Percentiles rank a stretch among this genome's conserved stretches.
Evolutionary conservation across 1,139 yeast species (phyloP).

Genomic region (Magnusiomyces sp.): DNA sequence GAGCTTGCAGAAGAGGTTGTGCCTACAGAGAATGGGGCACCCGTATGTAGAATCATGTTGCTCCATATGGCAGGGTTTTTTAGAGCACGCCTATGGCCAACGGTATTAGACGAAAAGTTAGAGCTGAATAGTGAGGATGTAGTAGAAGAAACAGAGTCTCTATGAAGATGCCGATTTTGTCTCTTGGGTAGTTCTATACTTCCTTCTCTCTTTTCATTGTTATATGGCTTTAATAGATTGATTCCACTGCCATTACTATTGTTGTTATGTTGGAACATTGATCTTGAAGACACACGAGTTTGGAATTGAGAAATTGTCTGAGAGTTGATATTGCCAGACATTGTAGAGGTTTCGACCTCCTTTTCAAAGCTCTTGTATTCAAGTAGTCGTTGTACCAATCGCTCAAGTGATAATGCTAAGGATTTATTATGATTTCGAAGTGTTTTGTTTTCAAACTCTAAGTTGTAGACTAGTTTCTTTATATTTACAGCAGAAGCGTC

Average conservation of each 20-base stretch:
- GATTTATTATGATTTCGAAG: conserved; percentile 12
- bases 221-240: not conserved
- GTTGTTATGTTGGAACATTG: not conserved
- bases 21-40: conserved; percentile 2
- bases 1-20: not conserved
- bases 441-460: conserved; percentile 8
- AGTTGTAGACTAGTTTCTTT: conserved; percentile 7
- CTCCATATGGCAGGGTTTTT: conserved; percentile 14
- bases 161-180: not conserved
- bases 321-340: conserved; percentile 17
- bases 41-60: conserved; percentile 7
- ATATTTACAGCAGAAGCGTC: not conserved
- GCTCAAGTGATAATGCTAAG: conserved; percentile 20
- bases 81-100: conserved; percentile 1
- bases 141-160: conserved; percentile 9
- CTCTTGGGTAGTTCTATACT: too few relatives aligned
- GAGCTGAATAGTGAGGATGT: not conserved
- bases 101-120: conserved; percentile 1
- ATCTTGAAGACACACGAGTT: conserved; percentile 19
- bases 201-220: not conserved
- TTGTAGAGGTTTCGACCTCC: conserved; percentile 20
- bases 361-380: conserved; percentile 27
- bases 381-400: conserved; percentile 30
- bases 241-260: not conserved
- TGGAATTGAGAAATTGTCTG: conserved; percentile 26